Percentiles rank a stretch among this genome's conserved stretches.
Evolutionary conservation across 1,139 yeast species (phyloP).

Genomic region (Geotrichum histeridarum): DNA sequence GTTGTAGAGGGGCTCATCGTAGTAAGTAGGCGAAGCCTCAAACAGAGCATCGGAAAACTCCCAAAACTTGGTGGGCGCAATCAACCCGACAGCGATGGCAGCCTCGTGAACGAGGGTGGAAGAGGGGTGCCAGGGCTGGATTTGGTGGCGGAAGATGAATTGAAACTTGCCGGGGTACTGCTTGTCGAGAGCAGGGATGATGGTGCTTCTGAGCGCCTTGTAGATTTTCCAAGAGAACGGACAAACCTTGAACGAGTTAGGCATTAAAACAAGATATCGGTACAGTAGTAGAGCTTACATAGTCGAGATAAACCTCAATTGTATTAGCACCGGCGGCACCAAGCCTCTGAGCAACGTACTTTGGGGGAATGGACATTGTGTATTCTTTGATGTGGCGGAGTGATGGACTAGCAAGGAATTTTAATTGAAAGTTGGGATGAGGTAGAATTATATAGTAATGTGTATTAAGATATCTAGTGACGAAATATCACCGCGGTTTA

Average conservation of each 20-base stretch:
- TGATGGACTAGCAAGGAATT: neutral
- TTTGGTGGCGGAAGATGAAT: slow-evolving; percentile 50
- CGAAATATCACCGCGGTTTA: too few relatives aligned
- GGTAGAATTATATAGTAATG: neutral
- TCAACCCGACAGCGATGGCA: slow-evolving; percentile 58
- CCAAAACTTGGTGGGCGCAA: slow-evolving; percentile 60
- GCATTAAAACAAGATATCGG: neutral
- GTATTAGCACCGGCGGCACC: slow-evolving; percentile 33
- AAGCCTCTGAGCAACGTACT: slow-evolving; percentile 30
- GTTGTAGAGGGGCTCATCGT: slow-evolving; percentile 55
- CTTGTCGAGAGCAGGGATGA: slow-evolving; percentile 51
- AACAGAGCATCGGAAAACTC: slow-evolving; percentile 53
- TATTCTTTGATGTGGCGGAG: neutral
- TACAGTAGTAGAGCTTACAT: slow-evolving; percentile 32
- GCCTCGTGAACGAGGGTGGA: slow-evolving; percentile 68
- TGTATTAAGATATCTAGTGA: too few relatives aligned
- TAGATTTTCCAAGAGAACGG: slow-evolving; percentile 66
- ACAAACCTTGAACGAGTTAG: slow-evolving; percentile 42
- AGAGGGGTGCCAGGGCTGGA: slow-evolving; percentile 85
- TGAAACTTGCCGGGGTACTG: slow-evolving; percentile 51
- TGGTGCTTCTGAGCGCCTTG: slow-evolving; percentile 48
- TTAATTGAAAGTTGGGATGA: neutral
- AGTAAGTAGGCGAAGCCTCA: slow-evolving; percentile 42
- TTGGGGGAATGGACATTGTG: slow-evolving; percentile 33
- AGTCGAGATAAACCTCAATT: slow-evolving; percentile 65